Base-by-base conservation (phyloP, 2,329 filamentous ascomycete species). In the Venturia aucupariae region DNA sequence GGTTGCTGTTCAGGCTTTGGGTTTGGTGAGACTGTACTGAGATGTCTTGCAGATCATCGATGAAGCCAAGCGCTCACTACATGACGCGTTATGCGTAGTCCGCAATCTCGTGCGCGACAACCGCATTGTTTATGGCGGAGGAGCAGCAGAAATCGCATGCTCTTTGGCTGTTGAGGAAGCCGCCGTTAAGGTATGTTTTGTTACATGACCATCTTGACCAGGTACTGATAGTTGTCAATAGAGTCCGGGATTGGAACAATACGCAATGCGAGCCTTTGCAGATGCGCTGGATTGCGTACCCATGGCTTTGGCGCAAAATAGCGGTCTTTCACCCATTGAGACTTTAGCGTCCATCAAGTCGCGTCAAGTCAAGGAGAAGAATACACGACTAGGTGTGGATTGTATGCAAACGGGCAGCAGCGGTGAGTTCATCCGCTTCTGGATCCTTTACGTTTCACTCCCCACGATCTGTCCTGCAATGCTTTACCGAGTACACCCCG, bases 251-350 rank as follows among this genome's bases (percentile, higher is more conserved):
- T 85, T 99, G 46, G 93, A 97, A 79, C 94, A 99, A 79, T 99
- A 99, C 77, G 92, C 93, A 69, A 99, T 99, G 93, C 90, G 94
- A 67, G 94, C 94, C 30, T 99, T 99, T 74, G 86, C 94, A 67
- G 93, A 97, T 77, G 95, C 94, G 5, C 85, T 99, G 42, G 94
- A 99, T 76, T 84, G 90, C 1, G 84, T 99, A 1, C 94, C 94
- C 41, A 94, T 99, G 91, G 91, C 94, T 1, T 83, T 99, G 66
- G 92, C 94, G 11, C 93, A 99, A 83, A 99, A 99, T 83, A 96
- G 90, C 70, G 94, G 94, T 67, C 82, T 97, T 67, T 96, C 91
- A 78, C 91, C 94, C 19, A 99, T 99, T 71, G 92, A 97, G 72
- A 96, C 93, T 8, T 84, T 99, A 65, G 93, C 94, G 42, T 88